Conservation (phyloP, 1,284 basidiomycete species). For the Apiotrichum laibachii region DNA sequence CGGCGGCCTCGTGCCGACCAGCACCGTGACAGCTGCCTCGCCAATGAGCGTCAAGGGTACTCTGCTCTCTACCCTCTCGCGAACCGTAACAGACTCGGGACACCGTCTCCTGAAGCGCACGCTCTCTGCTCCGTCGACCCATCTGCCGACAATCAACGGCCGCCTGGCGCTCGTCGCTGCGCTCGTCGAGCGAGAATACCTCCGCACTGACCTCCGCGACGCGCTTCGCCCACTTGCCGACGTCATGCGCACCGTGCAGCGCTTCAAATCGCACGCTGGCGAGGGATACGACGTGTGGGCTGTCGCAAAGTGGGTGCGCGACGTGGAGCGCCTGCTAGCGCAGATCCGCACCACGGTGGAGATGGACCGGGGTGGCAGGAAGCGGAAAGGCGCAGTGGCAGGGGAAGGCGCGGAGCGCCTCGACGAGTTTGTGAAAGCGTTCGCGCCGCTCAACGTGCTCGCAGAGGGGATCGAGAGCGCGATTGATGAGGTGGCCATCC, state of each 20-base stretch:
- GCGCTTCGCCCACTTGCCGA: constrained; percentile 66
- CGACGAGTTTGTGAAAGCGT: constrained; percentile 58
- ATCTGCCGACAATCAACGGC: constrained; percentile 65
- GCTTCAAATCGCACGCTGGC: constrained; percentile 69
- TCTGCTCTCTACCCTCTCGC: constrained; percentile 70
- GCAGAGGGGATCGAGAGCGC: constrained; percentile 62
- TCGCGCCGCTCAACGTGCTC: constrained; percentile 61
- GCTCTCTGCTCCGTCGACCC: constrained; percentile 65
- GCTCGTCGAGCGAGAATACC: constrained; percentile 63
- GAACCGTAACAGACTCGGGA: constrained; percentile 76
- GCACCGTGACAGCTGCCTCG: constrained; percentile 4
- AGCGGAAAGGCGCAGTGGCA: constrained; percentile 1
- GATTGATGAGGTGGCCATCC: constrained; percentile 52
- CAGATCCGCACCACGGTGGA: constrained; percentile 17
- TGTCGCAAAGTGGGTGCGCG: constrained; percentile 37
- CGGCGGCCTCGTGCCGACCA: constrained; percentile 57
- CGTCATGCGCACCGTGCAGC: constrained; percentile 72
- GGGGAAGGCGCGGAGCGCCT: constrained; percentile 26
- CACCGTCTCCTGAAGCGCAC: constrained; percentile 63
- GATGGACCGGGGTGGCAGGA: neutral
- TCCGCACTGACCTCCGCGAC: constrained; percentile 66
- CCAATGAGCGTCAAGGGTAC: constrained; percentile 55
- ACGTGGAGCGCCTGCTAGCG: constrained; percentile 27
- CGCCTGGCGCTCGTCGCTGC: constrained; percentile 78
- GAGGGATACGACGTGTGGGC: constrained; percentile 57